Evolutionary conservation across 371 early-diverging fungal species (phyloP), one percentile per base, ranked within the genome.

Genomic region (Mucor mucedo): DNA sequence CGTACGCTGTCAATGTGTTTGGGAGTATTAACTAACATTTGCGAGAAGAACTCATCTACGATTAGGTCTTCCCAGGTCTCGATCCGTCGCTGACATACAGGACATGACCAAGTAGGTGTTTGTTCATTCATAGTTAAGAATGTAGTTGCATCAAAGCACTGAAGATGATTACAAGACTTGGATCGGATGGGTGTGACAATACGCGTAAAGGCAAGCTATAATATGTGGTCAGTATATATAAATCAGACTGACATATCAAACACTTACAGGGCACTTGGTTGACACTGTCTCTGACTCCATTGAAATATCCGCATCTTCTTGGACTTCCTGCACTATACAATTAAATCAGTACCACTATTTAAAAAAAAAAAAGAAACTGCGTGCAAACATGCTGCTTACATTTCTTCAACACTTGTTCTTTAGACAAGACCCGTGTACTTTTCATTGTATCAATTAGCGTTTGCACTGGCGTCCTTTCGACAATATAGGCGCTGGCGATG

Each of bases 91-190:
- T 81, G 77, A 62, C 93, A 93, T 0, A 90, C 84, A 2, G 93
- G 93, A 48, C 93, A 93, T 38, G 80, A 82, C 89, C 89, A 91
- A 1, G 86, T 84, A 0, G 90, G 88, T 4, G 84, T 82, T 45
- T 84, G 88, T 57, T 85, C 87, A 49, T 91, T 91, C 79, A 93
- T 84, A 30, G 82, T 71, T 38, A 92, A 71, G 58, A 85, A 92
- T 1, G 84, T 84, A 9, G 64, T 70, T 5, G 83, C 86, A 58
- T 93, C 93, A 68, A 91, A 93, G 65, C 93, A 93, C 66, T 93
- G 91, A 11, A 88, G 50, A 70, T 93, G 93, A 21, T 80, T 69
- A 63, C 93, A 93, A 8, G 67, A 60, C 2, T 58, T 68, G 0
- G 89, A 82, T 52, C 90, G 84, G n/a, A 80, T 78, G 0, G 93